These are phyloP conservation scores for Fagopyrum esculentum DNA, from an alignment of 148 eudicot species.

Conservation along the genomic window DNA sequence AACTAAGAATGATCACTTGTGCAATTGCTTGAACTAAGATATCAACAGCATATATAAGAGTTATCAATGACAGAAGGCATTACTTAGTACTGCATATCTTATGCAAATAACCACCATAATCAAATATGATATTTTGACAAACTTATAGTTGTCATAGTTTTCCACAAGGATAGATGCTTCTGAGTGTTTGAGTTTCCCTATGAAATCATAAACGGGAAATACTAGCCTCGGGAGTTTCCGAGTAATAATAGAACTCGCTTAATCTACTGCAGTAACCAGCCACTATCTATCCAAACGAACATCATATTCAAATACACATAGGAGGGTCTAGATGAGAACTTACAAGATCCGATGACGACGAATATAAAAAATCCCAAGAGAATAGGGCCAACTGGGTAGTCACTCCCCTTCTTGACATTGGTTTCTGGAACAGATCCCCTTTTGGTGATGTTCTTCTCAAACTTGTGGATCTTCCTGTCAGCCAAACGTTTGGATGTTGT, in stretches of 20 bases:
- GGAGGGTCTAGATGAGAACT: conserved; percentile 16
- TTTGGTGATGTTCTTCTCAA: conserved; percentile 71
- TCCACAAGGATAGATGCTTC: too few species aligned
- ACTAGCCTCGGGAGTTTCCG: too few species aligned
- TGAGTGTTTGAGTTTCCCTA: too few species aligned
- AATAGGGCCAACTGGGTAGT: conserved; percentile 70
- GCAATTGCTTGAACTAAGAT: background rate
- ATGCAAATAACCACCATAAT: background rate
- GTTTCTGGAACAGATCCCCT: conserved; percentile 77
- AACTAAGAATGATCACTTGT: background rate
- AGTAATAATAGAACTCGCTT: too few species aligned
- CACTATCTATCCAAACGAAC: background rate
- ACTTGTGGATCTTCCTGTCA: conserved; percentile 65
- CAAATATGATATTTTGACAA: background rate
- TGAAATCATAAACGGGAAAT: too few species aligned
- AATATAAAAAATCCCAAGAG: conserved; percentile 73
- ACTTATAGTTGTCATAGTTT: too few species aligned
- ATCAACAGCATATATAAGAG: background rate
- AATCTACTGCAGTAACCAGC: background rate
- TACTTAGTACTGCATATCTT: background rate
- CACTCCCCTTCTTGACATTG: conserved; percentile 55
- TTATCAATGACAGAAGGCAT: background rate
- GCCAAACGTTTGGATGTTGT: conserved; percentile 77
- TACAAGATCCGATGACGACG: conserved; percentile 87
- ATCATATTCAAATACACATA: background rate